Evolutionary conservation across 495 filamentous ascomycete species (phyloP).

Genomic region (Haplographium delicatum): DNA sequence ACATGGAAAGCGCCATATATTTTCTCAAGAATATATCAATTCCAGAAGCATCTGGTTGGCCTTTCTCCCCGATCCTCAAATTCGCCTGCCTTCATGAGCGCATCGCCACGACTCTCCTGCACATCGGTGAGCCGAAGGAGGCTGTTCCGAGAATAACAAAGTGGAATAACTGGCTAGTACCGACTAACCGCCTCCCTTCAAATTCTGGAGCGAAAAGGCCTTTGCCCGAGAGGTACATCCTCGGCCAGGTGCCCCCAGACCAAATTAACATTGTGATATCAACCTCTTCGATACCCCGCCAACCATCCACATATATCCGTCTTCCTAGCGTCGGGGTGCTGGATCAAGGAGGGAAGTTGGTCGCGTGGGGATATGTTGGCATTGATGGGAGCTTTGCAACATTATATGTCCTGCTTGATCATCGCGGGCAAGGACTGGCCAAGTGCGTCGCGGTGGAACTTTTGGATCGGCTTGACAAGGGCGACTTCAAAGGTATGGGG

Average conservation of each 20-base stretch:
- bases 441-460: slow-evolving; percentile 33
- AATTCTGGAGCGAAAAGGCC: neutral
- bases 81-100: slow-evolving; percentile 17
- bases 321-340: slow-evolving; percentile 19
- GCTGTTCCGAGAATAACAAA: slow-evolving; percentile 5
- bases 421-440: slow-evolving; percentile 42
- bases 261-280: slow-evolving; percentile 22
- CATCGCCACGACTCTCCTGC: neutral
- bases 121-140: slow-evolving; percentile 5
- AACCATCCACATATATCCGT: slow-evolving; percentile 12
- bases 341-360: slow-evolving; percentile 13
- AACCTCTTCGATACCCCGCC: slow-evolving; percentile 18
- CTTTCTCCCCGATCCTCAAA: slow-evolving; percentile 16
- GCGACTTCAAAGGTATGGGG: slow-evolving; percentile 19
- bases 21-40: slow-evolving; percentile 19
- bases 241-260: slow-evolving; percentile 16
- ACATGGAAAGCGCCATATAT: slow-evolving; percentile 8
- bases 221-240: slow-evolving; percentile 13
- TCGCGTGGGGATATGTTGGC: slow-evolving; percentile 35
- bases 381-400: slow-evolving; percentile 42
- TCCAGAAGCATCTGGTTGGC: slow-evolving; percentile 23
- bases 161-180: slow-evolving; percentile 21
- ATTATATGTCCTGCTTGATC: slow-evolving; percentile 43
- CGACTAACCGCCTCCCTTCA: neutral
- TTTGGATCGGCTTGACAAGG: slow-evolving; percentile 7